Base-by-base conservation (phyloP, 495 filamentous ascomycete species). In the Podospora pseudocomata region DNA sequence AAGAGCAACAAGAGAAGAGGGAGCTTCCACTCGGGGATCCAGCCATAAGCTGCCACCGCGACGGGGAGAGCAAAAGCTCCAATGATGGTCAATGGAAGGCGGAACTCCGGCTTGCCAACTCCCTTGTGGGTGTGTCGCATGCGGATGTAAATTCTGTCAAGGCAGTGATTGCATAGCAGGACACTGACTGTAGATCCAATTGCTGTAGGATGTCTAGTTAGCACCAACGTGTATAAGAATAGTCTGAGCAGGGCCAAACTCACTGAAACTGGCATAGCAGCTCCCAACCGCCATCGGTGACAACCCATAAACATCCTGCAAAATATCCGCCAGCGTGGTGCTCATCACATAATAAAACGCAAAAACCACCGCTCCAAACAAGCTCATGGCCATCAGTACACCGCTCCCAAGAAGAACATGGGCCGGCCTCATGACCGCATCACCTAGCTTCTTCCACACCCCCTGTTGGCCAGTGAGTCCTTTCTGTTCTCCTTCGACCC, bases 101-200 rank as follows among this genome's bases (percentile, higher is more conserved):
- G 83, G 68, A 74, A 79, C 69, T 87, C 86, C 2, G 85, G 82
- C 19, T 66, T 71, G n/a, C 76, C 77, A 9, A 73, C 72, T 11
- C 79, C 81, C 39, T 76, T 75, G 67, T 78, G 65, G 0, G 74
- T 66, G 34, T 78, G 74, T 28, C 80, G 77, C 20, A 87, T 76
- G n/a, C 70, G 77, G 39, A 81, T 72, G 73, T 86, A 87, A 68
- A 86, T 82, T 34, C 78, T 75, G 74, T 88, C 86, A 1, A 87
- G 74, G 49, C 73, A 68, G 54, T 68, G 44, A 69, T 84, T 85
- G 72, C 80, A 81, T 16, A 80, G 39, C 3, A 82, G n/a, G 4
- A 85, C 80, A 67, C 81, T 83, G 39, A 84, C 11, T 20, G 73
- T 67, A 0, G 85, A 86, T 27, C 86, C 86, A 58, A 84, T 61